Evolutionary conservation across 148 eudicot genomes (phyloP).

Genomic region (Spergularia bocconei): DNA sequence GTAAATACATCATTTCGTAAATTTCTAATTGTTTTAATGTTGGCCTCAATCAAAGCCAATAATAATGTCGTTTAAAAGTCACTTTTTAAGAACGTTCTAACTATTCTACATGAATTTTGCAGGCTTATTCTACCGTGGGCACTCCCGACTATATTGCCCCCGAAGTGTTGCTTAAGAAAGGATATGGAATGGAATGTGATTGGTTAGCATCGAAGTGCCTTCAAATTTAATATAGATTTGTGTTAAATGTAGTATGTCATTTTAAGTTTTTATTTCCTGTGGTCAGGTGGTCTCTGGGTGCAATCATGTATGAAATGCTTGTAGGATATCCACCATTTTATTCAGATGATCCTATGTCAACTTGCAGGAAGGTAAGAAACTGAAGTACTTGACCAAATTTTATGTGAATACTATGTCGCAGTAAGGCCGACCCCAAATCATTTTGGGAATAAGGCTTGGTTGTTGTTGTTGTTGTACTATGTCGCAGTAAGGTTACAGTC

Average conservation of each 20-base stretch:
- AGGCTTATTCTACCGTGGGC: slow-evolving; percentile 99
- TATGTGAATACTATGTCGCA: neutral
- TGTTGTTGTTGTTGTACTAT: too few species aligned
- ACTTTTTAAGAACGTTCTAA: neutral
- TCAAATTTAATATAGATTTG: neutral
- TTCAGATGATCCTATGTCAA: slow-evolving; percentile 98
- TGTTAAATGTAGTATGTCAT: slow-evolving; percentile 2
- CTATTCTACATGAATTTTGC: slow-evolving; percentile 24
- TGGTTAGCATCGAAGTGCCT: slow-evolving; percentile 55
- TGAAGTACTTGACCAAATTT: neutral
- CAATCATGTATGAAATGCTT: slow-evolving; percentile 99
- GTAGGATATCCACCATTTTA: slow-evolving; percentile 98
- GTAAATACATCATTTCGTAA: slow-evolving; percentile 33
- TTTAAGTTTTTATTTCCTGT: slow-evolving; percentile 18
- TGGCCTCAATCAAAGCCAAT: neutral
- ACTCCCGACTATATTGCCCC: slow-evolving; percentile 99
- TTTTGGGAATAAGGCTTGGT: too few species aligned
- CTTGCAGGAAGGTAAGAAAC: slow-evolving; percentile 82
- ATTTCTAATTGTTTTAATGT: neutral
- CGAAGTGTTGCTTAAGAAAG: slow-evolving; percentile 95
- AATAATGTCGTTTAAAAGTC: neutral
- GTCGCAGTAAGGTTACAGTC: too few species aligned
- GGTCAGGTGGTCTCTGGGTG: slow-evolving; percentile 97
- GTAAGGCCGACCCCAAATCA: too few species aligned
- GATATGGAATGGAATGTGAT: slow-evolving; percentile 99